Evolutionary conservation across 176 grass and related monocot species (phyloP), one percentile per base, ranked within the genome.

Genomic region (Triticum dicoccoides): DNA sequence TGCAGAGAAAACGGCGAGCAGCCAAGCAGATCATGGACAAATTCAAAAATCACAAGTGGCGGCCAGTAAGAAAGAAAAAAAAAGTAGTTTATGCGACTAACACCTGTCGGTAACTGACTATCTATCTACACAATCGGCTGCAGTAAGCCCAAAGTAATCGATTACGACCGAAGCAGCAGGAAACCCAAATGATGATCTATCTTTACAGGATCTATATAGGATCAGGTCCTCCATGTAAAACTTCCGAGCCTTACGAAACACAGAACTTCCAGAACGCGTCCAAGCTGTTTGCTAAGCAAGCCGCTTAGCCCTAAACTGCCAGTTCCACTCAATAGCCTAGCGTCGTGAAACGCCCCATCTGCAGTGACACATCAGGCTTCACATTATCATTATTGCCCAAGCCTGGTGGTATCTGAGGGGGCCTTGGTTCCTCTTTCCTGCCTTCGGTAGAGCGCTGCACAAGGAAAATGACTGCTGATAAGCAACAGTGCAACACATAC

Each of bases 191-290:
- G 10, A 71, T 41, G 8, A 18, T 39, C 39, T 27, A 75, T 77
- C 68, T 69, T 59, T n/a, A 72, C 39, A 89, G 10, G 25, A 35
- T 58, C 21, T 73, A 41, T 20, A 82, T 42, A 82, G 12, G 47
- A 34, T 54, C 62, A 61, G 54, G 11, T 41, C 8, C 17, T 42
- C 12, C 77, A 35, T 76, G 0, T 59, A 21, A 8, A 52, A 69
- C 8, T 44, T 69, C 35, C 44, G 11, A 80, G 61, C 73, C 71
- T 91, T 80, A 96, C 67, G 76, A 85, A 85, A 94, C 86, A 24
- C 82, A 92, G 30, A 98, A 91, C 30, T 96, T 94, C 61, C 87
- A 89, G 30, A 94, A 92, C 27, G 91, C 86, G 77, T 98, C 97
- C 80, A 92, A 80, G 77, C 96, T 96, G 51, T 81, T 88, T 7